Percentiles rank a stretch among this genome's conserved stretches.
Conservation (phyloP, 2,329 filamentous ascomycete genomes). For the Neodidymelliopsis sp. region DNA sequence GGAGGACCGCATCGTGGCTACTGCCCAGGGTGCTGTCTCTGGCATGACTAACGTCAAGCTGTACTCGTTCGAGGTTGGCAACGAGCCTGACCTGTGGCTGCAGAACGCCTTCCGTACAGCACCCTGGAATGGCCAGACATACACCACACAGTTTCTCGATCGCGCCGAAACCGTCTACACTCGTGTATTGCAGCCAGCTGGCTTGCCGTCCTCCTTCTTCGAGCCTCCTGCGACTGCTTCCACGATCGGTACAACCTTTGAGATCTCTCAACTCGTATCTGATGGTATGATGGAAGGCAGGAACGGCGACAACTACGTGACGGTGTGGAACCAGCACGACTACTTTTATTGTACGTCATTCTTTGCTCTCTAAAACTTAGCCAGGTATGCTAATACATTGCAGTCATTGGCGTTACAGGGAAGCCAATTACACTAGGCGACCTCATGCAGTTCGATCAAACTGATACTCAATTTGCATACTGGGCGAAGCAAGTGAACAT, state of each 20-base stretch:
- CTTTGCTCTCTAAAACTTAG: neutral
- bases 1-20: conserved; percentile 51
- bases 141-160: conserved; percentile 56
- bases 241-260: conserved; percentile 60
- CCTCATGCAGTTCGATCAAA: conserved; percentile 56
- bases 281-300: conserved; percentile 50
- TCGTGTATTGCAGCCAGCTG: conserved; percentile 54
- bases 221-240: conserved; percentile 59
- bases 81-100: conserved; percentile 54
- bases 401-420: conserved; percentile 56
- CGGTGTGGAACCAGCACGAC: conserved; percentile 62
- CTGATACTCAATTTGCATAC: conserved; percentile 57
- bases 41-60: conserved; percentile 50
- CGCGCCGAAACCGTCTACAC: conserved; percentile 55
- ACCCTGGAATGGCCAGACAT: conserved; percentile 54
- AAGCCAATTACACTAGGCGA: conserved; percentile 54
- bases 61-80: conserved; percentile 54
- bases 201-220: conserved; percentile 55
- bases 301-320: conserved; percentile 50
- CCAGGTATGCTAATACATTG: conserved; percentile 20
- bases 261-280: conserved; percentile 52
- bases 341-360: conserved; percentile 56
- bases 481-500: conserved; percentile 56
- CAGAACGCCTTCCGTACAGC: conserved; percentile 56
- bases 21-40: conserved; percentile 51